phyloP scores from a whole-genome alignment of 148 eudicot genomes.

The Chenopodium album region DNA sequence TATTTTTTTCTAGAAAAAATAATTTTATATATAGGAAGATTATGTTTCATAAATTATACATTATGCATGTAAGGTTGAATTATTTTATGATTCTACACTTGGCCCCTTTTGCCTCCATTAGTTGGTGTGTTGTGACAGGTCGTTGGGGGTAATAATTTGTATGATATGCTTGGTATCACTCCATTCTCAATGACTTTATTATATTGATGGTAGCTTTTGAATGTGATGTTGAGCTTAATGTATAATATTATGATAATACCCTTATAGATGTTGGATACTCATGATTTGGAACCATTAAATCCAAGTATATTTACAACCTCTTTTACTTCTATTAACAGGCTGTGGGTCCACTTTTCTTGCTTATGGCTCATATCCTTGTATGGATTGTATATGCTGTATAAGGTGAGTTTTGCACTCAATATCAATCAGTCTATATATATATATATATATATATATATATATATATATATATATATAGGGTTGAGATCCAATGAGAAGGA shows the following conservation, averaged over 20 bases:
- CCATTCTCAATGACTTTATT: not conserved
- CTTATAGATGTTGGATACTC: not conserved
- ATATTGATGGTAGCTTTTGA: not conserved
- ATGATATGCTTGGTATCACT: not conserved
- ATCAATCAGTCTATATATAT: not conserved
- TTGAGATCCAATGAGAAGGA: too few relatives aligned
- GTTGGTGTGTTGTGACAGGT: not conserved
- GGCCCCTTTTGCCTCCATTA: not conserved
- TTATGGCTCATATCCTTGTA: slow-evolving; percentile 72
- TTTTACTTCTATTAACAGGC: slow-evolving; percentile 50
- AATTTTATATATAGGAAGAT: too few relatives aligned
- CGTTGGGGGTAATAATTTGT: not conserved
- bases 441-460: too few relatives aligned
- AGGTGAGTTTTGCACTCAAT: slow-evolving; percentile 46
- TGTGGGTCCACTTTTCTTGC: slow-evolving; percentile 90
- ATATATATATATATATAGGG: too few relatives aligned
- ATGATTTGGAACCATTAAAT: not conserved
- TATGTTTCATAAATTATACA: too few relatives aligned
- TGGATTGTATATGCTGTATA: slow-evolving; percentile 70
- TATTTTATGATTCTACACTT: not conserved
- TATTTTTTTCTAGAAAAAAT: too few relatives aligned
- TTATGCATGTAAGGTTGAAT: too few relatives aligned
- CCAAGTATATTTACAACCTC: slow-evolving; percentile 12
- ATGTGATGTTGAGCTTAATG: not conserved
- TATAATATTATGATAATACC: not conserved